Conservation (phyloP, 352 stramenopile species). For the Phytophthora kernoviae region DNA sequence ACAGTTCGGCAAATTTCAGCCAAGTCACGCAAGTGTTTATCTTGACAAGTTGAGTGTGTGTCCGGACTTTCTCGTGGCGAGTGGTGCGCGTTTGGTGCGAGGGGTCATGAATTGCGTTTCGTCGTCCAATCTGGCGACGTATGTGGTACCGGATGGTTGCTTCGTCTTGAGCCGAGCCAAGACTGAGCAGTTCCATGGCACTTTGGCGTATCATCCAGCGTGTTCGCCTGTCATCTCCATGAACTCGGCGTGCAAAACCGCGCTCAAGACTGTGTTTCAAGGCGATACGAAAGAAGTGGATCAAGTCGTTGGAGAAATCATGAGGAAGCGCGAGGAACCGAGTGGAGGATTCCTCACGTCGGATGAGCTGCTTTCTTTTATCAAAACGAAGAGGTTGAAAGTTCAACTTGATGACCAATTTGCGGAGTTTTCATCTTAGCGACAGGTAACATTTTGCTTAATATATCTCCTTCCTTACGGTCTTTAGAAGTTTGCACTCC, state of each 20-base stretch:
- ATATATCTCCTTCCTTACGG: too few species aligned
- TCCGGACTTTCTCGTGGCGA: slow-evolving; percentile 2
- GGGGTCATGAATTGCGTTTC: slow-evolving; percentile 14
- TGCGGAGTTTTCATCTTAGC: too few species aligned
- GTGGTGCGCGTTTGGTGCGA: slow-evolving; percentile 12
- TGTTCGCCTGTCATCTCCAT: slow-evolving; percentile 33
- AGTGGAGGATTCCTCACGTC: slow-evolving; percentile 10
- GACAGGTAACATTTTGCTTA: too few species aligned
- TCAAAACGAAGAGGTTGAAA: too few species aligned
- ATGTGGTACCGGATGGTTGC: slow-evolving; percentile 1
- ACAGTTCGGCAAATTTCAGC: slow-evolving; percentile 16
- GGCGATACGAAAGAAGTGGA: slow-evolving; percentile 3
- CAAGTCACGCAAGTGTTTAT: slow-evolving; percentile 6
- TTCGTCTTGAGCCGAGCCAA: slow-evolving; percentile 26
- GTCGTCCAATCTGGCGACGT: slow-evolving; percentile 2
- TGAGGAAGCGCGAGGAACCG: slow-evolving; percentile 4
- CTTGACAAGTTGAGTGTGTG: slow-evolving; percentile 13
- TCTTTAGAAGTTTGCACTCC: too few species aligned
- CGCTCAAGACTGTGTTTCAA: slow-evolving; percentile 23
- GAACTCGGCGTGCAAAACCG: slow-evolving; percentile 29
- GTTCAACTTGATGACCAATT: too few species aligned
- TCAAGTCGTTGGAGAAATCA: slow-evolving; percentile 6
- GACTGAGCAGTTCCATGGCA: slow-evolving; percentile 31
- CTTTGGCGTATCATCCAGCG: slow-evolving; percentile 37
- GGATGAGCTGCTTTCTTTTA: neutral